Evolutionary conservation across 83 land plant species (phyloP).

Genomic region (Isoetes engelmannii): DNA sequence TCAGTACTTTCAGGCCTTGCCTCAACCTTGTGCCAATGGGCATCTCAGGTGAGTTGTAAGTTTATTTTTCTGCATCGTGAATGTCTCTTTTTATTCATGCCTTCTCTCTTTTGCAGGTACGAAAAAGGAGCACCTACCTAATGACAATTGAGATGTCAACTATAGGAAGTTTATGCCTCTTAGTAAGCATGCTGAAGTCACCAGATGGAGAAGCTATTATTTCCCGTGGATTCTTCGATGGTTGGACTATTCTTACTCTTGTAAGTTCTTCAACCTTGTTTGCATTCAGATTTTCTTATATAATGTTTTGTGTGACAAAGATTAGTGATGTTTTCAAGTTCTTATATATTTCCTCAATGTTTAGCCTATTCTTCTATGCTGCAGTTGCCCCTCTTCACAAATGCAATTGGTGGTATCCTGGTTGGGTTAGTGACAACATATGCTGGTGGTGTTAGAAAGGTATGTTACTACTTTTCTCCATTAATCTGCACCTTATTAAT

Average conservation of each 20-base stretch:
- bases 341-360: background rate
- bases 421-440: constrained; percentile 89
- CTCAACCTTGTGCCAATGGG: constrained; percentile 95
- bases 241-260: constrained; percentile 76
- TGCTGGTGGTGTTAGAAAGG: constrained; percentile 98
- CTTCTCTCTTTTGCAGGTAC: constrained; percentile 48
- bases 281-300: background rate
- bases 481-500: background rate
- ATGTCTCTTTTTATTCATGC: background rate
- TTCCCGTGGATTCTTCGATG: constrained; percentile 79
- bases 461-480: constrained; percentile 6
- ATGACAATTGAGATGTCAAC: constrained; percentile 98
- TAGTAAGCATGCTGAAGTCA: constrained; percentile 73
- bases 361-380: background rate
- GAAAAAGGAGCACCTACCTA: constrained; percentile 79
- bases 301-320: constrained; percentile 1
- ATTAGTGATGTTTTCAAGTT: constrained; percentile 1
- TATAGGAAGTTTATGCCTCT: constrained; percentile 68
- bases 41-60: constrained; percentile 65
- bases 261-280: constrained; percentile 32
- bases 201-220: constrained; percentile 90
- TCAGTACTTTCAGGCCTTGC: constrained; percentile 95
- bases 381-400: constrained; percentile 76
- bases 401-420: constrained; percentile 92
- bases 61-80: background rate